Conservation (phyloP, 306 rosid genomes). For the Cyamopsis tetragonoloba region DNA sequence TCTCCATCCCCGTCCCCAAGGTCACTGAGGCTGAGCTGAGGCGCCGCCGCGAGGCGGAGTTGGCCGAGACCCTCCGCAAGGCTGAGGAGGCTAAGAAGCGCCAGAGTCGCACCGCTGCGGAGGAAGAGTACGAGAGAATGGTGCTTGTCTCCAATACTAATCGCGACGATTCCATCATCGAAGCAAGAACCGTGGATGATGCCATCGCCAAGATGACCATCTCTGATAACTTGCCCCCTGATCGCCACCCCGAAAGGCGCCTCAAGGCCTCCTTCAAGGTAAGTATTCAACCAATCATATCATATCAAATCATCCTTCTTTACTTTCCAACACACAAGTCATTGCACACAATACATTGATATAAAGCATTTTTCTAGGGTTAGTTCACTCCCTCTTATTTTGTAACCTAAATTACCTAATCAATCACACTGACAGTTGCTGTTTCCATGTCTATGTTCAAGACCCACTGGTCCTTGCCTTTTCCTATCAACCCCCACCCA, state of each 20-base stretch:
- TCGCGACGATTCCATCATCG: conserved; percentile 80
- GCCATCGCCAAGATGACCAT: conserved; percentile 71
- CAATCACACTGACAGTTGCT: no score
- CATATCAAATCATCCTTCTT: no score
- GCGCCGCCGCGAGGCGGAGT: conserved; percentile 65
- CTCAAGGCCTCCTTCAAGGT: conserved; percentile 96
- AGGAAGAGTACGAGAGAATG: conserved; percentile 92
- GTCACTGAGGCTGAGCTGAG: conserved; percentile 79
- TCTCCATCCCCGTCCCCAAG: conserved; percentile 79
- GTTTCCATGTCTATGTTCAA: no score
- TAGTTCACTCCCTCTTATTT: no score
- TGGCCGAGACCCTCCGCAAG: conserved; percentile 51
- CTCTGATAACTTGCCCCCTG: conserved; percentile 58
- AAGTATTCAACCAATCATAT: conserved; percentile 31
- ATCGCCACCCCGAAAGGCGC: conserved; percentile 90
- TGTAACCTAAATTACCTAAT: no score
- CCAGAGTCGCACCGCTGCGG: conserved; percentile 74
- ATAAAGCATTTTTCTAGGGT: no score
- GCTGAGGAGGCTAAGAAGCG: conserved; percentile 60
- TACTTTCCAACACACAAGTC: no score
- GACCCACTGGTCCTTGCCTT: no score
- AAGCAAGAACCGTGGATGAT: conserved; percentile 80
- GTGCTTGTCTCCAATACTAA: conserved; percentile 75
- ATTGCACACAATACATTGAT: no score
- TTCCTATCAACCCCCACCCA: no score